phyloP scores from a whole-genome alignment of 2,329 filamentous ascomycete species.

The Nannizziopsis arthrosporioides region DNA sequence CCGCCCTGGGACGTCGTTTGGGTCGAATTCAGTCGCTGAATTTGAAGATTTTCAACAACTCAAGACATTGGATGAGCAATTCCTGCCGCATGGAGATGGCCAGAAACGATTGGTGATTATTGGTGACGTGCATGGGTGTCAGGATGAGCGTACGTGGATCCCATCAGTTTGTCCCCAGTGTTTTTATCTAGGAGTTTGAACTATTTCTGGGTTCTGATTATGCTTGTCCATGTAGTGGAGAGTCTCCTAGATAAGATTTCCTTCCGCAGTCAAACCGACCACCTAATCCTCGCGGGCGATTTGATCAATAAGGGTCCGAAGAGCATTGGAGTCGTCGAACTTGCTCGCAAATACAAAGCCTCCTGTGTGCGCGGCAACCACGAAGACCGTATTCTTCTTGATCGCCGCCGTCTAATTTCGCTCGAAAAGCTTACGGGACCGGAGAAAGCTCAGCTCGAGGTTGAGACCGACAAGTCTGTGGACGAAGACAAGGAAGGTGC shows the following conservation, averaged over 20 bases:
- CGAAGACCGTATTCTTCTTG: conserved; percentile 72
- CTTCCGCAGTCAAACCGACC: conserved; percentile 50
- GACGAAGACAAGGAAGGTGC: neutral
- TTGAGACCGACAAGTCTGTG: neutral
- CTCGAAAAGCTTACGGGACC: neutral
- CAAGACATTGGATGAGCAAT: conserved; percentile 36
- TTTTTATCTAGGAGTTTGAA: neutral
- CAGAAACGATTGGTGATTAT: conserved; percentile 61
- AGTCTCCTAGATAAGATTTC: conserved; percentile 54
- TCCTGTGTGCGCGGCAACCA: conserved; percentile 84
- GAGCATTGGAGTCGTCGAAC: conserved; percentile 62
- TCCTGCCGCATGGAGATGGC: conserved; percentile 34
- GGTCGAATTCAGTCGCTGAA: conserved; percentile 36
- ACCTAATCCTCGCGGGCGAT: conserved; percentile 66
- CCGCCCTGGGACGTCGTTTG: conserved; percentile 32
- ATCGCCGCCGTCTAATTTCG: conserved; percentile 38
- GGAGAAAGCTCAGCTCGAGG: neutral
- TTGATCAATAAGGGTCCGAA: conserved; percentile 80
- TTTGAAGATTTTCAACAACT: conserved; percentile 43
- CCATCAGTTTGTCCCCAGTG: neutral
- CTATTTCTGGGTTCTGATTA: neutral
- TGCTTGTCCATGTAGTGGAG: conserved; percentile 27
- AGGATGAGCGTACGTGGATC: conserved; percentile 44
- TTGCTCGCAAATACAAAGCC: conserved; percentile 61
- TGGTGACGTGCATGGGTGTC: conserved; percentile 88